phyloP scores from a whole-genome alignment of 2,329 filamentous ascomycete species.

The Penicillium paneum region DNA sequence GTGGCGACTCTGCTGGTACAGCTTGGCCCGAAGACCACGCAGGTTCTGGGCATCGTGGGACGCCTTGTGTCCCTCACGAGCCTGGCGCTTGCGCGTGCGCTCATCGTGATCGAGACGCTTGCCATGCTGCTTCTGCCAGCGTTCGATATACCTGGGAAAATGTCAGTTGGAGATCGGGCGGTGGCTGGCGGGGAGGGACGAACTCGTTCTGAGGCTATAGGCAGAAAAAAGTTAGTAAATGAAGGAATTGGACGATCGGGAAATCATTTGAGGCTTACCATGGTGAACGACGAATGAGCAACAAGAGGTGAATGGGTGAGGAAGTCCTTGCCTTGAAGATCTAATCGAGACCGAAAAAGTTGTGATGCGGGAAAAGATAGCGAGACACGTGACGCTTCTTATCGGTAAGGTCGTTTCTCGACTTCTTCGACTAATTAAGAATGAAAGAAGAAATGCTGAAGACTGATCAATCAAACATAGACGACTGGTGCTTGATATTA shows the following conservation, averaged over 20 bases:
- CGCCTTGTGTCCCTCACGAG: slow-evolving; percentile 83
- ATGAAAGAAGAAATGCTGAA: not conserved
- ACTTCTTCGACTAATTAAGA: not conserved
- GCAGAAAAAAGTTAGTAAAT: slow-evolving; percentile 10
- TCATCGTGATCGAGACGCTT: slow-evolving; percentile 78
- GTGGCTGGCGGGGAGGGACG: slow-evolving; percentile 25
- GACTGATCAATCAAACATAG: not conserved
- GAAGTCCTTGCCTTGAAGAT: slow-evolving; percentile 23
- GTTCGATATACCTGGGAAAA: slow-evolving; percentile 61
- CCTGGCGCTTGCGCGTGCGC: slow-evolving; percentile 77
- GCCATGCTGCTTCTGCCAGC: slow-evolving; percentile 66
- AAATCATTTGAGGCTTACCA: slow-evolving; percentile 25
- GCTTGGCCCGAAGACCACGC: slow-evolving; percentile 84
- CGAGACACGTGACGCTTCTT: slow-evolving; percentile 22
- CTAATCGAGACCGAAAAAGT: slow-evolving; percentile 28
- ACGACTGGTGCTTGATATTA: slow-evolving; percentile 15
- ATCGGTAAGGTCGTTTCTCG: slow-evolving; percentile 9
- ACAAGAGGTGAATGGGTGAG: slow-evolving; percentile 15
- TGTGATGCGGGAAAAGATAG: slow-evolving; percentile 27
- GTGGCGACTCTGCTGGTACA: slow-evolving; percentile 88
- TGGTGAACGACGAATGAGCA: slow-evolving; percentile 26
- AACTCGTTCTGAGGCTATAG: slow-evolving; percentile 46
- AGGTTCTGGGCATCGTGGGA: slow-evolving; percentile 91
- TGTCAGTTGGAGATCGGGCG: slow-evolving; percentile 16
- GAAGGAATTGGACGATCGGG: rapidly evolving